These are phyloP conservation scores for Tetracladium setigerum DNA, from an alignment of 495 filamentous ascomycete genomes.

Conservation along the genomic window DNA sequence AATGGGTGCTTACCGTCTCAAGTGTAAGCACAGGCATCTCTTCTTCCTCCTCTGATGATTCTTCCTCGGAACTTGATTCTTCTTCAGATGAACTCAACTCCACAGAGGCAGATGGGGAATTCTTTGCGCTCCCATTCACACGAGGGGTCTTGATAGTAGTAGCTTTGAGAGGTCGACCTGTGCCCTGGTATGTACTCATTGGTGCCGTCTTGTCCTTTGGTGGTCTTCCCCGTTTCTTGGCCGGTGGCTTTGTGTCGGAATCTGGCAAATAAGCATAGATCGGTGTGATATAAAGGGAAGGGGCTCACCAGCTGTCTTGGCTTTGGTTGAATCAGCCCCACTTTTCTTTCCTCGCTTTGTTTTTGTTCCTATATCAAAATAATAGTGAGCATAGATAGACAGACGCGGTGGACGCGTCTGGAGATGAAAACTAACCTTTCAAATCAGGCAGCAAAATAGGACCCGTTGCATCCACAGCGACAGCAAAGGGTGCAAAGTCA, in stretches of 20 bases:
- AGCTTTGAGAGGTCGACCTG: constrained; percentile 2
- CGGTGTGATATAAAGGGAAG: no score
- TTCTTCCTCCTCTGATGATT: constrained; percentile 21
- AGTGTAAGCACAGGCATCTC: constrained; percentile 12
- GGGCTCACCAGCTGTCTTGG: no score
- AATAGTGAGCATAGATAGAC: no score
- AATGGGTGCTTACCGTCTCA: constrained; percentile 13
- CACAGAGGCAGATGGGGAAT: constrained; percentile 25
- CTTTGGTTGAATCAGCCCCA: no score
- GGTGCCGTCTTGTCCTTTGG: constrained; percentile 6
- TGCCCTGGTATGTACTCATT: constrained; percentile 12
- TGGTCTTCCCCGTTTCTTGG: constrained; percentile 7
- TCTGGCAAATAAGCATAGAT: no score
- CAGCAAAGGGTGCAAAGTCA: no score
- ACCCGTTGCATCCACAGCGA: no score
- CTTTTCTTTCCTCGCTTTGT: no score
- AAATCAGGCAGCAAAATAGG: no score
- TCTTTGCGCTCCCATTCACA: constrained; percentile 17
- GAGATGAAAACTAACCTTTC: no score
- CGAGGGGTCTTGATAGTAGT: constrained; percentile 3
- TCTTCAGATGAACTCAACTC: constrained; percentile 22
- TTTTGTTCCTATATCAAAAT: no score
- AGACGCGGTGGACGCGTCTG: no score
- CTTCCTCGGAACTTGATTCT: constrained; percentile 16
- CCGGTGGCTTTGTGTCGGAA: neutral